Conservation (phyloP, 192 early-diverging fungal genomes). For the Coemansia sp. region DNA sequence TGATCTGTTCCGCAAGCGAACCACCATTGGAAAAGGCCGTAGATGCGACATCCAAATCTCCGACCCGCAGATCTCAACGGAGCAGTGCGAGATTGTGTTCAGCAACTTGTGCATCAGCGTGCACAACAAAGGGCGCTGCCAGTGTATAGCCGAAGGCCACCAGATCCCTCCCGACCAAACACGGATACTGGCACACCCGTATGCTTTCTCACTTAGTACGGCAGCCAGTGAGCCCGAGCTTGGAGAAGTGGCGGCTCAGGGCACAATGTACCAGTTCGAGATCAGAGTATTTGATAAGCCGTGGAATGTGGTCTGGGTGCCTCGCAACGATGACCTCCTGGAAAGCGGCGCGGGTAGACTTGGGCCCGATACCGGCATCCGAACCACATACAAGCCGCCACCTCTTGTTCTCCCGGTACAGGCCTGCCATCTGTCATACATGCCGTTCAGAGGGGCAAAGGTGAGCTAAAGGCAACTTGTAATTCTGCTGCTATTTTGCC, state of each 20-base stretch:
- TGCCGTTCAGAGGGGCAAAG: constrained; percentile 20
- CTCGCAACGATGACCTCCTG: neutral
- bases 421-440: constrained; percentile 20
- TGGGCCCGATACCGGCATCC: neutral
- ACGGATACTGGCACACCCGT: constrained; percentile 9
- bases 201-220: constrained; percentile 12
- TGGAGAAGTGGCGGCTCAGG: neutral
- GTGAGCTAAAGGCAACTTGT: too few species aligned
- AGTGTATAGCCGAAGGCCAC: constrained; percentile 15
- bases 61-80: constrained; percentile 24
- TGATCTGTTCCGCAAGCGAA: constrained; percentile 22
- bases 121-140: constrained; percentile 20
- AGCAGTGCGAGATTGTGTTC: constrained; percentile 29
- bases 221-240: neutral
- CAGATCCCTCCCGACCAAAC: constrained; percentile 4
- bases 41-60: constrained; percentile 33
- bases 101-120: constrained; percentile 8
- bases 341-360: neutral
- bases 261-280: constrained; percentile 9
- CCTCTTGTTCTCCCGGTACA: constrained; percentile 32
- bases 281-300: constrained; percentile 23
- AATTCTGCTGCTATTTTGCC: too few species aligned
- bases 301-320: constrained; percentile 35
- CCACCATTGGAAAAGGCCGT: constrained; percentile 27
- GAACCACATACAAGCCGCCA: constrained; percentile 2